A percentile compares a stretch with the other conserved stretches of the same genome.
Evolutionary conservation across 805 yeast species (phyloP).

Genomic region (Ogataea henricii): DNA sequence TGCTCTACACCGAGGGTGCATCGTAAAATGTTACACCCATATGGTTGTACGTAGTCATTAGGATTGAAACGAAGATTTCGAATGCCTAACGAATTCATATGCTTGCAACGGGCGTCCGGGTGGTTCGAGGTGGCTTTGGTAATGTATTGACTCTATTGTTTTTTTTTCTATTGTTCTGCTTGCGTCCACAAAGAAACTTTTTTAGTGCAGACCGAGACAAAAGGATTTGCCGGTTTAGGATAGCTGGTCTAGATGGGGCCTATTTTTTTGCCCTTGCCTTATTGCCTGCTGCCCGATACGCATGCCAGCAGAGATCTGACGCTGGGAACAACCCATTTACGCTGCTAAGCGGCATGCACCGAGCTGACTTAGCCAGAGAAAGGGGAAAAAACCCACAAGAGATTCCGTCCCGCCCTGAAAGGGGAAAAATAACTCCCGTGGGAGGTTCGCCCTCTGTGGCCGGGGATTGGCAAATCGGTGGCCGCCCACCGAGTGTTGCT

Average conservation of each 20-base stretch:
- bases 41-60: no score
- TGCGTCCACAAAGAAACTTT: not conserved
- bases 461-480: not conserved
- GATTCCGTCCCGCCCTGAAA: no score
- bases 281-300: not conserved
- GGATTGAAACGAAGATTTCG: no score
- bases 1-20: no score
- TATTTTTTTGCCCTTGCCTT: not conserved
- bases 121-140: not conserved
- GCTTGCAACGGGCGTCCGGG: not conserved
- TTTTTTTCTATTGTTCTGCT: not conserved
- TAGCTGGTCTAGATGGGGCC: slow-evolving; percentile 2
- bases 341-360: not conserved
- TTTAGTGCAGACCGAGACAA: not conserved
- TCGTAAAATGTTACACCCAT: no score
- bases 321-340: not conserved
- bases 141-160: not conserved
- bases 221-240: not conserved
- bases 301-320: not conserved
- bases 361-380: no score
- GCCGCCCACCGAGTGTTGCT: not conserved
- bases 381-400: no score
- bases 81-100: not conserved
- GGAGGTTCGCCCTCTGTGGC: not conserved
- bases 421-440: no score